phyloP scores from a whole-genome alignment of 257 asterid species.

The Jacaranda mimosifolia region DNA sequence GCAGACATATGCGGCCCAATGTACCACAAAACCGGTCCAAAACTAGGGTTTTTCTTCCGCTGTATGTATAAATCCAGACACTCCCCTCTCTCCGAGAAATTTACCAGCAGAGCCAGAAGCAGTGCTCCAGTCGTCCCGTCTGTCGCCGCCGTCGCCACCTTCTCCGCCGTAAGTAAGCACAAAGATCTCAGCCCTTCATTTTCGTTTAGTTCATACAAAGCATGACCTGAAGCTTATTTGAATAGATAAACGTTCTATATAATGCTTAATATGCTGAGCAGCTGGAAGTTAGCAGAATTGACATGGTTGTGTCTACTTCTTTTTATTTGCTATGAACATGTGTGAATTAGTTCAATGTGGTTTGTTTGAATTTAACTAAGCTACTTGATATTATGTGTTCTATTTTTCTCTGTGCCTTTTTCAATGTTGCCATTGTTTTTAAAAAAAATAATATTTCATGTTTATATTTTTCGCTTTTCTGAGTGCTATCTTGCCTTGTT shows the following conservation, averaged over 20 bases:
- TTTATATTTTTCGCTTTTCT: neutral
- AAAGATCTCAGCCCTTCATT: neutral
- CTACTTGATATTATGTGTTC: neutral
- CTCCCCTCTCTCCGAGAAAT: neutral
- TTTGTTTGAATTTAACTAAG: neutral
- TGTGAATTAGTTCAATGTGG: neutral
- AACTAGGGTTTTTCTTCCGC: constrained; percentile 34
- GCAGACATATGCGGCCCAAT: constrained; percentile 22
- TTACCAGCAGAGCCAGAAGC: constrained; percentile 20
- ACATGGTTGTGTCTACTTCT: neutral
- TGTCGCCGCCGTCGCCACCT: constrained; percentile 7
- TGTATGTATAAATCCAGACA: neutral
- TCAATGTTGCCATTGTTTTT: too few species aligned
- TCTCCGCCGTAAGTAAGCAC: constrained; percentile 31
- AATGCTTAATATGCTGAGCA: neutral
- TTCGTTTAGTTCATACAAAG: neutral
- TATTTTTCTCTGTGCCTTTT: neutral
- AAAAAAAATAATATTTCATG: neutral
- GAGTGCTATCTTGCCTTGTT: neutral
- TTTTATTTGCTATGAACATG: neutral
- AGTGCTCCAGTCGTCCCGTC: neutral
- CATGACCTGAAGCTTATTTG: neutral
- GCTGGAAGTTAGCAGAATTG: neutral
- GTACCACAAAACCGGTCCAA: neutral
- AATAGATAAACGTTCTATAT: too few species aligned